Percentiles rank a stretch among this genome's conserved stretches.
phyloP scores from a whole-genome alignment of 805 yeast genomes.

The Saccharomycopsis sp. region DNA sequence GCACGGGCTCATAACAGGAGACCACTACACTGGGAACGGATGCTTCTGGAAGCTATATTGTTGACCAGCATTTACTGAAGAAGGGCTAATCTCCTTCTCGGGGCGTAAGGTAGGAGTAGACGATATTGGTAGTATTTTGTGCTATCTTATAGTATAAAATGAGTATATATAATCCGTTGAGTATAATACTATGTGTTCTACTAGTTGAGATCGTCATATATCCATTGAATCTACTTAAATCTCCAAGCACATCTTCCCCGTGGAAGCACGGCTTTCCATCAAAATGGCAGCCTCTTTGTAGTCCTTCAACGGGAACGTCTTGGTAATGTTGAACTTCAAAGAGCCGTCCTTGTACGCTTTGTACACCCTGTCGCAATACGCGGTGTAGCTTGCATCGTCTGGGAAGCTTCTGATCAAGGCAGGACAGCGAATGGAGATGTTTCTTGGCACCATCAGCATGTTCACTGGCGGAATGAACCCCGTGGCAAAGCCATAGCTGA shows the following conservation, averaged over 20 bases:
- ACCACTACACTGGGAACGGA: no score
- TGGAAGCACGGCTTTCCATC: conserved; percentile 59
- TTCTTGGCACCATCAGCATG: conserved; percentile 47
- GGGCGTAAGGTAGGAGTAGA: no score
- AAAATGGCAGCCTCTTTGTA: conserved; percentile 53
- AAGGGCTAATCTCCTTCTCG: no score
- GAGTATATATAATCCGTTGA: no score
- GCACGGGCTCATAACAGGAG: no score
- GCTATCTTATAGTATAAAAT: no score
- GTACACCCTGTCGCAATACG: conserved; percentile 35
- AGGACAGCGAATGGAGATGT: conserved; percentile 62
- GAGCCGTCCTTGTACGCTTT: conserved; percentile 36
- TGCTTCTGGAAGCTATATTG: no score
- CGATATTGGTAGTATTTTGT: no score
- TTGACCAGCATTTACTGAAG: no score
- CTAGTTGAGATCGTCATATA: no score
- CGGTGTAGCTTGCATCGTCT: conserved; percentile 47
- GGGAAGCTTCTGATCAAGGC: conserved; percentile 41
- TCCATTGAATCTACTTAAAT: no score
- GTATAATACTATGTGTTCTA: no score
- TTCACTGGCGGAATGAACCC: conserved; percentile 75
- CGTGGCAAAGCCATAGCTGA: conserved; percentile 78
- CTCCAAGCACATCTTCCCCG: conserved; percentile 63
- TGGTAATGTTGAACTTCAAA: conserved; percentile 42
- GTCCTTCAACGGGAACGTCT: conserved; percentile 51